phyloP scores from a whole-genome alignment of 768 basidiomycete species.

The Leccinum rimulosum region DNA sequence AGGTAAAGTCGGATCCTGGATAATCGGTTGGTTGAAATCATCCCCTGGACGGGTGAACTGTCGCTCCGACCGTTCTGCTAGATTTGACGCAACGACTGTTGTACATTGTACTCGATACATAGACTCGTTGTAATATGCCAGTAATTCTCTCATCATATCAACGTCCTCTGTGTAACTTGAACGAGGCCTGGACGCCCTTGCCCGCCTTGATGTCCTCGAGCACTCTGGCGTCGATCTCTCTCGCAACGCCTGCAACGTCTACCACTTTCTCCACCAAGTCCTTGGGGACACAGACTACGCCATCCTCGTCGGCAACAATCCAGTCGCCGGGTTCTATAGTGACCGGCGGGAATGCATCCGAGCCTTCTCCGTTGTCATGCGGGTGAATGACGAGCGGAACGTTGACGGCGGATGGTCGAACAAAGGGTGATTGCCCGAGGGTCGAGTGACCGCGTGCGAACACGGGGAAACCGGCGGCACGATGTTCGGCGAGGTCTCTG shows the following conservation, averaged over 20 bases:
- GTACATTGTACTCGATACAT: slow-evolving; percentile 22
- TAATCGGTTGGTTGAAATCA: slow-evolving; percentile 6
- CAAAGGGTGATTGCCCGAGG: slow-evolving; percentile 82
- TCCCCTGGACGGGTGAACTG: slow-evolving; percentile 1
- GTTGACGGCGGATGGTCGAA: slow-evolving; percentile 74
- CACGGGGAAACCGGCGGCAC: slow-evolving; percentile 67
- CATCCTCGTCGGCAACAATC: slow-evolving; percentile 86
- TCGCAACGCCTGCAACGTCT: slow-evolving; percentile 53
- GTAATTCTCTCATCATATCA: slow-evolving; percentile 11
- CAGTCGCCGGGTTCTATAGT: slow-evolving; percentile 72
- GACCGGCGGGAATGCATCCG: slow-evolving; percentile 49
- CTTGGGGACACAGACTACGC: slow-evolving; percentile 78
- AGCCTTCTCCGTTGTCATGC: slow-evolving; percentile 29
- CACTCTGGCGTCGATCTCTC: slow-evolving; percentile 67
- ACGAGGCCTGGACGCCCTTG: slow-evolving; percentile 71
- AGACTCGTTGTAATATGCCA: slow-evolving; percentile 18
- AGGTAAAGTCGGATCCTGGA: background rate
- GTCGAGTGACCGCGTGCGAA: slow-evolving; percentile 83
- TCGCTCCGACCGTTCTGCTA: slow-evolving; percentile 21
- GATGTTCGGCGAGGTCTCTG: slow-evolving; percentile 80
- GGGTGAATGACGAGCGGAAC: slow-evolving; percentile 52
- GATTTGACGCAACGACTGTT: slow-evolving; percentile 16
- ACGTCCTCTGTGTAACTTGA: slow-evolving; percentile 69
- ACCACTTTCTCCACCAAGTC: slow-evolving; percentile 53
- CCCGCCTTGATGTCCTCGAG: slow-evolving; percentile 75